Base-by-base conservation (phyloP, 164 flowering plant species). In the Aristolochia californica region DNA sequence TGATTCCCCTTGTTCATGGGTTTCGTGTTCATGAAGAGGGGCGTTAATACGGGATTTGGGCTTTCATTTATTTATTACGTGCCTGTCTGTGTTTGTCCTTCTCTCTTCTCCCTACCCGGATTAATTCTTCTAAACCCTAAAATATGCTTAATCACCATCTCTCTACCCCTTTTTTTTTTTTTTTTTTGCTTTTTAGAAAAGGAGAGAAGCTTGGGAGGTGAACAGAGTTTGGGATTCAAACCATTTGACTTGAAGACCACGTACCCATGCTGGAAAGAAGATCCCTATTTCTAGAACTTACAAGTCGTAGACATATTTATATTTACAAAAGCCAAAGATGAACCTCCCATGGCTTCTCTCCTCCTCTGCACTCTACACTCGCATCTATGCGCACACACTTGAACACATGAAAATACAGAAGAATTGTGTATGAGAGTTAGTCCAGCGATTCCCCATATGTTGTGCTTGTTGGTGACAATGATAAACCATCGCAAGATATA, bases 201-300 rank as follows among this genome's bases (percentile, higher is more conserved):
- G 28, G 34, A 58, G 25, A 9, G 17, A 47, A 54, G 30, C 23
- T 17, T 13, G 21, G 14, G 43, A 8, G 26, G 53, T 27, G 21
- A 17, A 58, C 30, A 47, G 48, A 40, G 53, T 15, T 58, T 58
- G 61, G 61, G 61, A 58, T 58, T 47, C 61, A 58, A 58, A 58
- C 51, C 58, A 22, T 27, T 53, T 53, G 40, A 26, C 48, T 61
- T 14, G 22, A 34, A 12, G 55, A 50, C 55, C 56, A 34, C 56
- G 20, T 40, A 17, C 61, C 43, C 44, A 10, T 15, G 28, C 21
- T 54, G 40, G n/a, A 26, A 2, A 28, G 40, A 28, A 45, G 25
- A 47, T 18, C 53, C 53, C 51, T n/a, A 58, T n/a, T 58, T 58
- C 53, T 58, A 58, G 61, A 58, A 58, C 18, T 58, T 27, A 21